Conservation (phyloP, 441 rosid species). For the Biscutella laevigata region DNA sequence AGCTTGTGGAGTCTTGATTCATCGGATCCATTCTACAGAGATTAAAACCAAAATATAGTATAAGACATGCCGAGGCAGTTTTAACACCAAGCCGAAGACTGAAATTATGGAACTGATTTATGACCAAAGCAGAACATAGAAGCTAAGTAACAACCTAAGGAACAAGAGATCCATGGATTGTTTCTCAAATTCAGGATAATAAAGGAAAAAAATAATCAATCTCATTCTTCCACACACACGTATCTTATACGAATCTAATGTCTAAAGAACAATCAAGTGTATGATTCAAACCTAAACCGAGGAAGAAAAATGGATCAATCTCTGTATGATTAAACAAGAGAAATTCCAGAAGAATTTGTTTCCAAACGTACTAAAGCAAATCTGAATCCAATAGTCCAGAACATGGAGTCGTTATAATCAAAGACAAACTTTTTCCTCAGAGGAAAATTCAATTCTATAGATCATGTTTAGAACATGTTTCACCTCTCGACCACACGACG, state of each 20-base stretch:
- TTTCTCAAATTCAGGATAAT: background rate
- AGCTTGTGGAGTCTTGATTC: constrained; percentile 29
- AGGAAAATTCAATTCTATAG: too few relatives aligned
- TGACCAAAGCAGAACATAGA: background rate
- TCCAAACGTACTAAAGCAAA: background rate
- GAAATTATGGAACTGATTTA: constrained; percentile 5
- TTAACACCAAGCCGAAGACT: too few relatives aligned
- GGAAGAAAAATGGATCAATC: background rate
- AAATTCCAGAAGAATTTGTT: background rate
- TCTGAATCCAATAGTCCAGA: background rate
- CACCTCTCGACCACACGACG: constrained; percentile 8
- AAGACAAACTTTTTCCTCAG: background rate
- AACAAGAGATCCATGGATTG: background rate
- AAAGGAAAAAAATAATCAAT: background rate
- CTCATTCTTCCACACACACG: background rate
- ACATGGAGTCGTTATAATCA: background rate
- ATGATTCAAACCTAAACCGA: background rate
- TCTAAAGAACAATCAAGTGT: background rate
- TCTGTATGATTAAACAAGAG: background rate
- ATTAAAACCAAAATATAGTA: background rate
- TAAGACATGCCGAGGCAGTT: too few relatives aligned
- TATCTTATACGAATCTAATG: background rate
- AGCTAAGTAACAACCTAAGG: background rate
- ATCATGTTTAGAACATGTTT: too few relatives aligned
- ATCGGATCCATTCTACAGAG: constrained; percentile 42